phyloP scores from a whole-genome alignment of 495 filamentous ascomycete genomes.

The Xylaria bambusicola region DNA sequence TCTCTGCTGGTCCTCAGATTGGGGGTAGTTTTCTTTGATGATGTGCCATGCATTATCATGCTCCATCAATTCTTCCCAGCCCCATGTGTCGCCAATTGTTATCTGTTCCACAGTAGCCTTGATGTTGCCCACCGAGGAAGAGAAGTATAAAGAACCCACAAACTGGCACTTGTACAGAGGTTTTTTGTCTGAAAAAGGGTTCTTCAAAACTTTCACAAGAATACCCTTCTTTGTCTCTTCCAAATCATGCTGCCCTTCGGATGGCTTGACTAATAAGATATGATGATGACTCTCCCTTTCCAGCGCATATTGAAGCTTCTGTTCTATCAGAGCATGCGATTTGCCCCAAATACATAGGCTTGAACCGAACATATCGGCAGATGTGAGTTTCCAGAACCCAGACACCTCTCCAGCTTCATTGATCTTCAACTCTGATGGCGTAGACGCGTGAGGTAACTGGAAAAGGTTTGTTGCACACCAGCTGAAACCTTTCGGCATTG shows the following conservation, averaged over 20 bases:
- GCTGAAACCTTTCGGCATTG: background rate
- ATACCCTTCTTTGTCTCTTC: background rate
- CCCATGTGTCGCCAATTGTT: constrained; percentile 5
- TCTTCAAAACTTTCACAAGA: background rate
- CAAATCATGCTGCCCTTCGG: background rate
- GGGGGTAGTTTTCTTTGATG: background rate
- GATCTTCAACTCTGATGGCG: background rate
- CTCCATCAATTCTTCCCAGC: background rate
- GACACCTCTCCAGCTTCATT: background rate
- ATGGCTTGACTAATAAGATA: background rate
- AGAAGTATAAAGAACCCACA: constrained; percentile 2
- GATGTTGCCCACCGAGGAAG: background rate
- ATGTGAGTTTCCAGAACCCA: background rate
- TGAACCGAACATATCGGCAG: background rate
- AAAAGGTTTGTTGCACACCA: background rate
- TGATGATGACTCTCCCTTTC: background rate
- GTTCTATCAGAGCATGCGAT: background rate
- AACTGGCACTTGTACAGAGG: background rate
- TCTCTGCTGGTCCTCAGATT: background rate
- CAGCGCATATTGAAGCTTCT: background rate
- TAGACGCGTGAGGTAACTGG: background rate
- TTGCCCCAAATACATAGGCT: background rate
- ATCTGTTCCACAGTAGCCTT: background rate
- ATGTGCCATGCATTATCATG: background rate
- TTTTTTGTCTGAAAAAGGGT: background rate